Percentiles rank a stretch among this genome's conserved stretches.
Conservation (phyloP, 1,284 basidiomycete species). For the Cystobasidiaceae sp. region DNA sequence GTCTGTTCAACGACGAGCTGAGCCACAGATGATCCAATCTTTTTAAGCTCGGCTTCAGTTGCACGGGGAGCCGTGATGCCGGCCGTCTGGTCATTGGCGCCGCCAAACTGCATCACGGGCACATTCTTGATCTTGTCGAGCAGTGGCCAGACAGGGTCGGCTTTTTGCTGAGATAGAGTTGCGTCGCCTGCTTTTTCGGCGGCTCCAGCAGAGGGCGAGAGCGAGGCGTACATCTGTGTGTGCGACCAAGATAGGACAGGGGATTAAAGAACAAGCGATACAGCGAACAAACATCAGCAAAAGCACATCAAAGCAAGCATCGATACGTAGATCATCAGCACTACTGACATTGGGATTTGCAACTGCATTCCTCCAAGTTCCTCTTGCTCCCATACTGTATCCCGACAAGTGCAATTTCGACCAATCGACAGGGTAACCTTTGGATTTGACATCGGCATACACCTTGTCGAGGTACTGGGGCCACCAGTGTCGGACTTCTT, state of each 20-base stretch:
- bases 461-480: conserved; percentile 26
- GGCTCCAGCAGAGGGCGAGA: conserved; percentile 18
- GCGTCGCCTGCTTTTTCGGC: conserved; percentile 21
- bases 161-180: conserved; percentile 25
- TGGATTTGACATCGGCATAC: conserved; percentile 13
- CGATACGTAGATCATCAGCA: background rate
- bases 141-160: background rate
- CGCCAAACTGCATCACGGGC: conserved; percentile 27
- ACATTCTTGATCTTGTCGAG: conserved; percentile 18
- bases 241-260: background rate
- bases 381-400: conserved; percentile 29
- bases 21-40: conserved; percentile 1
- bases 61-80: conserved; percentile 5
- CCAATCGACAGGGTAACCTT: conserved; percentile 25
- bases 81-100: conserved; percentile 20
- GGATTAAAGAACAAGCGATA: background rate
- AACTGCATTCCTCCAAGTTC: conserved; percentile 18
- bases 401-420: conserved; percentile 13
- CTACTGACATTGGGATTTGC: conserved; percentile 15
- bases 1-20: conserved; percentile 3
- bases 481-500: conserved; percentile 26
- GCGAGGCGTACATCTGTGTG: conserved; percentile 7
- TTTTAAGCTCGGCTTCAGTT: conserved; percentile 1
- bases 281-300: background rate
- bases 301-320: background rate